These are phyloP conservation scores for Citrullus colocynthis DNA, from an alignment of 306 rosid genomes.

Conservation along the genomic window DNA sequence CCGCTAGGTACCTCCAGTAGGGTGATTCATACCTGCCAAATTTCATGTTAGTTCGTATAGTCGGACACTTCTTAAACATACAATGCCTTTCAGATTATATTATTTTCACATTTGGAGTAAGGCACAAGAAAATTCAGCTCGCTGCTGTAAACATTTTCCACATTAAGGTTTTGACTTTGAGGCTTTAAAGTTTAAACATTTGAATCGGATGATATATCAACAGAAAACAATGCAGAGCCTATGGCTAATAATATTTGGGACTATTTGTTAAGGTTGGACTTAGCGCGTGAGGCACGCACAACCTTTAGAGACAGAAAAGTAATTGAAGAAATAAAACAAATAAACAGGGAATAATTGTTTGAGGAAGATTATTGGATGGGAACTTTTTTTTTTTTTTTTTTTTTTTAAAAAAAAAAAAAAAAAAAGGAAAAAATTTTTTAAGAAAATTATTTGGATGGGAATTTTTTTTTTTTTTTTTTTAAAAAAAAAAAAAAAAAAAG, in stretches of 20 bases:
- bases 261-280: background rate
- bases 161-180: background rate
- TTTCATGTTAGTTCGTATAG: background rate
- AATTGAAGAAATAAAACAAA: background rate
- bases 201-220: background rate
- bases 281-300: background rate
- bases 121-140: background rate
- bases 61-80: background rate
- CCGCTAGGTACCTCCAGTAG: conserved; percentile 63
- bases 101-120: background rate
- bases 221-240: background rate
- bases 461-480: too few species aligned
- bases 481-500: too few species aligned
- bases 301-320: background rate
- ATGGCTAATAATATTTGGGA: background rate
- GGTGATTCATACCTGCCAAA: conserved; percentile 57
- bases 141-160: background rate
- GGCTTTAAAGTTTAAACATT: background rate
- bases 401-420: too few species aligned
- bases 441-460: too few species aligned
- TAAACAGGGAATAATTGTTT: background rate
- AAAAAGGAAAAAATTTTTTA: too few species aligned
- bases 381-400: background rate
- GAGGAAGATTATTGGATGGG: conserved; percentile 1
- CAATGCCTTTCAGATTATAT: background rate